phyloP scores from a whole-genome alignment of 192 early-diverging fungal species.

The Backusella luteola region DNA sequence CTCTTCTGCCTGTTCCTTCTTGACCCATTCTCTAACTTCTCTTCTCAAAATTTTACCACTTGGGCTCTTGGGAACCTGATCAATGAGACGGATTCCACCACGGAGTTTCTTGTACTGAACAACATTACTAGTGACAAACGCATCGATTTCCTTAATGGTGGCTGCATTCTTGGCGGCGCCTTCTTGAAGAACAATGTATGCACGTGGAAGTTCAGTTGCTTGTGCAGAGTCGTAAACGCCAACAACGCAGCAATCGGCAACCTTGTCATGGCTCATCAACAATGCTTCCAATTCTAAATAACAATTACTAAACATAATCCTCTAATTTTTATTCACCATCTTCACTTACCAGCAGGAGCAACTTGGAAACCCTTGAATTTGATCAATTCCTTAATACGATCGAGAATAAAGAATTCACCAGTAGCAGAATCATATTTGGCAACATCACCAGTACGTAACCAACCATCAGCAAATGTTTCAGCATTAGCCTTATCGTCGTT shows the following conservation, averaged over 20 bases:
- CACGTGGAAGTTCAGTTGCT: conserved; percentile 78
- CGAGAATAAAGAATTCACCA: conserved; percentile 64
- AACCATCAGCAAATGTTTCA: conserved; percentile 40
- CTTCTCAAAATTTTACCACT: conserved; percentile 85
- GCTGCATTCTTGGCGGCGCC: conserved; percentile 35
- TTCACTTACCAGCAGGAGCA: conserved; percentile 55
- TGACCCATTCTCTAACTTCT: conserved; percentile 51
- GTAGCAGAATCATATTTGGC: conserved; percentile 47
- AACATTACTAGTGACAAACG: conserved; percentile 56
- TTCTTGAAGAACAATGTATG: conserved; percentile 69
- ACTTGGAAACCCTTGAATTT: conserved; percentile 81
- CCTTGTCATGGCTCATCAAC: conserved; percentile 36
- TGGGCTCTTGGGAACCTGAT: conserved; percentile 72
- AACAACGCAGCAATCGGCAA: conserved; percentile 75
- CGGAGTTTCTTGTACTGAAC: conserved; percentile 77
- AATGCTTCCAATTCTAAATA: conserved; percentile 57
- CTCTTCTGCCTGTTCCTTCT: conserved; percentile 17
- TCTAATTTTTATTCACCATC: background rate
- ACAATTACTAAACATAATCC: background rate
- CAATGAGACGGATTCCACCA: conserved; percentile 76
- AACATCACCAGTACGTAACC: conserved; percentile 60
- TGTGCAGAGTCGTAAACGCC: conserved; percentile 60
- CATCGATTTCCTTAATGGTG: conserved; percentile 43
- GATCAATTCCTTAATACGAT: conserved; percentile 79
- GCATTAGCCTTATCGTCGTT: conserved; percentile 47